A percentile compares a stretch with the other conserved stretches of the same genome.
phyloP scores from a whole-genome alignment of 495 filamentous ascomycete species.

The Pyrenula massariospora region DNA sequence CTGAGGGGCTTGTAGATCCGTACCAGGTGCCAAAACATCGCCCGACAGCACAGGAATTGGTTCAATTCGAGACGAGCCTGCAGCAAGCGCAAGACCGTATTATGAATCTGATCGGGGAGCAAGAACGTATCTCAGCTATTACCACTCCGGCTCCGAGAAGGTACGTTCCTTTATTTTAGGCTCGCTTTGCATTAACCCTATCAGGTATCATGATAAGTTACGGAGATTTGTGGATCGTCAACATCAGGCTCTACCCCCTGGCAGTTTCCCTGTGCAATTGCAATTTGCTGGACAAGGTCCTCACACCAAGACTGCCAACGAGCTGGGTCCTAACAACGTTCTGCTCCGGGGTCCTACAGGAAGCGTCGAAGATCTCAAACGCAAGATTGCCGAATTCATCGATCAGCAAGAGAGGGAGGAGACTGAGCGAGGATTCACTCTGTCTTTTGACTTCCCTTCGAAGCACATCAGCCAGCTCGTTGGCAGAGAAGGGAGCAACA shows the following conservation, averaged over 20 bases:
- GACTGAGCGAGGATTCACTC: conserved; percentile 72
- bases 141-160: conserved; percentile 63
- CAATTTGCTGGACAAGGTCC: background rate
- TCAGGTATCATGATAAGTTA: conserved; percentile 59
- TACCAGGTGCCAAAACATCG: conserved; percentile 59
- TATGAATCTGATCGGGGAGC: conserved; percentile 52
- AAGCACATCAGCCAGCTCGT: conserved; percentile 91
- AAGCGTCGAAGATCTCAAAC: conserved; percentile 54
- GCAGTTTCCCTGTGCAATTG: conserved; percentile 57
- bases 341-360: conserved; percentile 65
- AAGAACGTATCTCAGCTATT: conserved; percentile 53
- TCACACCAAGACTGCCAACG: background rate
- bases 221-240: conserved; percentile 65
- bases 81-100: conserved; percentile 64
- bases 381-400: conserved; percentile 64
- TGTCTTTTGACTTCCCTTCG: conserved; percentile 83
- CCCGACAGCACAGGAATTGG: conserved; percentile 46
- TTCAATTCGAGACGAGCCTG: conserved; percentile 56
- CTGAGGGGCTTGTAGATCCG: conserved; percentile 33
- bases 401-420: conserved; percentile 78
- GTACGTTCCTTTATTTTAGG: conserved; percentile 25
- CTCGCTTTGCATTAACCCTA: conserved; percentile 5
- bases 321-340: conserved; percentile 24
- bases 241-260: conserved; percentile 51
- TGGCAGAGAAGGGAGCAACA: conserved; percentile 82